Conservation (phyloP, 768 basidiomycete species). For the Cantharellus anzutake region DNA sequence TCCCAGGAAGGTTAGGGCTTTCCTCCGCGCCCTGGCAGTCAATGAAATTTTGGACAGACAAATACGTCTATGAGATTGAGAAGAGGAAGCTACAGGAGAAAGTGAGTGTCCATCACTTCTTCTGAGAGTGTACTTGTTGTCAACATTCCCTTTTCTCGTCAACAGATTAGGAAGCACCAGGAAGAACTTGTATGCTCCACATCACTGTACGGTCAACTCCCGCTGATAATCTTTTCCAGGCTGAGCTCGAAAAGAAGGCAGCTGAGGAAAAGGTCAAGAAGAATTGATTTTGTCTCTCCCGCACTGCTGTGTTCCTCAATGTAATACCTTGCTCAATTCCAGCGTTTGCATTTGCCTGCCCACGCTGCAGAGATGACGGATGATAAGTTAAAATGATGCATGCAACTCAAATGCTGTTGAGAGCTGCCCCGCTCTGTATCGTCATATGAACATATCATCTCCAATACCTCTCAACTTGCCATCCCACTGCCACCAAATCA, state of each 20-base stretch:
- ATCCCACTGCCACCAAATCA: constrained; percentile 11
- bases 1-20: neutral
- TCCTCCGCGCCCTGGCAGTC: neutral
- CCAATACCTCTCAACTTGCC: neutral
- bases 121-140: neutral
- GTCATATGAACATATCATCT: neutral
- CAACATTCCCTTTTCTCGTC: neutral
- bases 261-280: neutral
- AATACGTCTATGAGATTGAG: neutral
- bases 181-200: too few species aligned
- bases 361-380: too few species aligned
- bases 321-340: too few species aligned
- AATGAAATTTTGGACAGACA: neutral
- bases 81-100: neutral
- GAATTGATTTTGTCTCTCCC: neutral
- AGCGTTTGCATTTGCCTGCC: too few species aligned
- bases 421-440: neutral
- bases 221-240: neutral
- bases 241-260: neutral
- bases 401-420: too few species aligned
- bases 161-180: too few species aligned
- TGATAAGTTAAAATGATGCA: too few species aligned
- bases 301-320: neutral
- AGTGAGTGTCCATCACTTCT: neutral
- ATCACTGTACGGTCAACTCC: too few species aligned